Evolutionary conservation across 2,329 filamentous ascomycete genomes (phyloP), one percentile per base, ranked within the genome.

Genomic region (Purpureocillium takamizusanense): DNA sequence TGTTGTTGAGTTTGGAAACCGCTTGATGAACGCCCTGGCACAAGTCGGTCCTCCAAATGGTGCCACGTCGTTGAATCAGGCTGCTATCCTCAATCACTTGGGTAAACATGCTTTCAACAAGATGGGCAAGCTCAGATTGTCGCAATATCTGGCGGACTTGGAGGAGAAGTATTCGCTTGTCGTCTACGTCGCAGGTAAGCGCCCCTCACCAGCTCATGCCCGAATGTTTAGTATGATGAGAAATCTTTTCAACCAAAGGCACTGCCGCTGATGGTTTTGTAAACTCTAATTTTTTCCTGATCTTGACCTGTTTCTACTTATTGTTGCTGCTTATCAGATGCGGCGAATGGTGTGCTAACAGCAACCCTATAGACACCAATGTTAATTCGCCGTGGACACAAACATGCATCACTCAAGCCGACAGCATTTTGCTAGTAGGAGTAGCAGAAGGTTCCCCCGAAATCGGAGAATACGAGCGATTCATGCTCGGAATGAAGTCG

Each of bases 381-480:
- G 92, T 97, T 51, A 97, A 95, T 51, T 87, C 94, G 2, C 89
- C 90, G 1, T 98, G 92, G 92, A 98, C 94, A 1, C 88, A 95
- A 54, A 97, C 92, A 0, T 98, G 94, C 57, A 95, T 98, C 47
- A 83, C 84, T 13, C 92, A 98, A 61, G 92, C 92, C 2, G 92
- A 98, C 61, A 95, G 89, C 49, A 95, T 98, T 46, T 71, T 98
- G 7, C 71, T 98, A 8, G 87, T 98, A 21, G 92, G 88, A 1
- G 66, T 97, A 12, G 92, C 89, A 1, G 92, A 97, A 56, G 83
- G 83, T 1, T 94, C 89, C 3, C 83, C 92, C 0, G 81, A 76
- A 33, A 92, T 97, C 47, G 92, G 92, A 31, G 94, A 98, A 57
- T 98, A 97, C 50, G 92, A 98, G 59, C 78, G 92, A 3, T 95